Evolutionary conservation across 2,329 filamentous ascomycete genomes (phyloP).

Genomic region (Colletotrichum tofieldiae): DNA sequence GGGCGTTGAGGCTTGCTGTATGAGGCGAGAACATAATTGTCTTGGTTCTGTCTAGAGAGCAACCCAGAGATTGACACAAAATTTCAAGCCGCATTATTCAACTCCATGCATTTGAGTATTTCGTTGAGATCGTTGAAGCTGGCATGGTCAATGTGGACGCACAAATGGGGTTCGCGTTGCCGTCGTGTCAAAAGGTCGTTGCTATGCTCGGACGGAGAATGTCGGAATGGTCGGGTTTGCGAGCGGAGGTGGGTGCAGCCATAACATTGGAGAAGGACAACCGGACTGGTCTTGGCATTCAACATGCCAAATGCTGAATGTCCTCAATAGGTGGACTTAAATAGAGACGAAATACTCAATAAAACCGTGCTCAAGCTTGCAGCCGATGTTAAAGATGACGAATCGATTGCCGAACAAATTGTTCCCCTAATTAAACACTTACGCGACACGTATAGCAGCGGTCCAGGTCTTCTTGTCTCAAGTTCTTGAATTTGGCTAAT

Average conservation of each 20-base stretch:
- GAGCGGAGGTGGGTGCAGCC: constrained; percentile 21
- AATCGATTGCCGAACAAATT: constrained; percentile 12
- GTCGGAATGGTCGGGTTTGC: constrained; percentile 33
- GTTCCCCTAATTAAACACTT: constrained; percentile 37
- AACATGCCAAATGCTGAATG: constrained; percentile 7
- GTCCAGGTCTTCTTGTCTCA: constrained; percentile 31
- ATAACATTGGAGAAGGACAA: constrained; percentile 16
- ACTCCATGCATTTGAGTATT: not conserved
- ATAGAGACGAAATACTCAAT: not conserved
- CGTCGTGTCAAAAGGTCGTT: not conserved
- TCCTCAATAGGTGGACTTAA: not conserved
- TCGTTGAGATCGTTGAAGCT: not conserved
- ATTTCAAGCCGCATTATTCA: not conserved
- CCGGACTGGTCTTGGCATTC: constrained; percentile 15
- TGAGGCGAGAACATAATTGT: constrained; percentile 1
- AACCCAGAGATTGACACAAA: constrained; percentile 12
- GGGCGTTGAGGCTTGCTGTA: constrained; percentile 17
- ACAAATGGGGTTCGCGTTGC: not conserved
- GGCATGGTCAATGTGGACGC: not conserved
- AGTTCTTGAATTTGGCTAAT: constrained; percentile 68
- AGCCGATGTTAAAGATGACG: not conserved
- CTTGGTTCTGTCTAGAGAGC: not conserved
- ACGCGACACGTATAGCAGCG: constrained; percentile 22
- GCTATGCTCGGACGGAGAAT: constrained; percentile 35
- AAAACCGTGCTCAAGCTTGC: not conserved